phyloP scores from a whole-genome alignment of 495 filamentous ascomycete genomes.

The Clavariopsis aquatica region DNA sequence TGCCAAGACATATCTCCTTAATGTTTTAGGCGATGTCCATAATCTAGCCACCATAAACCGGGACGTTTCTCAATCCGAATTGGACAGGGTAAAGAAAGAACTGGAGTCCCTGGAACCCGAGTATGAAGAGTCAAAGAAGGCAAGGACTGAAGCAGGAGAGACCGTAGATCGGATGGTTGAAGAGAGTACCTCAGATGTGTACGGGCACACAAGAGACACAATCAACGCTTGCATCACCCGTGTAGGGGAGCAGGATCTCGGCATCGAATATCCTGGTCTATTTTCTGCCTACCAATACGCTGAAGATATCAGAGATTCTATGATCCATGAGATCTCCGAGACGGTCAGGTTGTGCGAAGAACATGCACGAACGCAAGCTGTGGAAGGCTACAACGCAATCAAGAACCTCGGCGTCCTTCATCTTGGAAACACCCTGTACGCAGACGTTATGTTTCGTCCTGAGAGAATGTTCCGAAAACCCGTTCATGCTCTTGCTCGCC shows the following conservation, averaged over 20 bases:
- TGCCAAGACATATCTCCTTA: conserved; percentile 93
- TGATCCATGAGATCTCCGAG: conserved; percentile 80
- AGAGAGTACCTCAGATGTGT: conserved; percentile 78
- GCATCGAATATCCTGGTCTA: conserved; percentile 82
- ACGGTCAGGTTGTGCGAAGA: conserved; percentile 81
- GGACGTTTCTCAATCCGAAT: conserved; percentile 80
- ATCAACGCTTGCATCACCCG: conserved; percentile 69
- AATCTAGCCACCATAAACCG: conserved; percentile 82
- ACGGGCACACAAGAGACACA: conserved; percentile 73
- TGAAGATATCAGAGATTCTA: conserved; percentile 84
- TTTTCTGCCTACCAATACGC: conserved; percentile 87
- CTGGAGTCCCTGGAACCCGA: conserved; percentile 79
- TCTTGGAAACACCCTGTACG: conserved; percentile 75
- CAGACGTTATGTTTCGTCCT: conserved; percentile 78
- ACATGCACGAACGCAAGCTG: conserved; percentile 73
- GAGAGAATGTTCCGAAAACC: conserved; percentile 90
- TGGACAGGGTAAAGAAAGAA: conserved; percentile 79
- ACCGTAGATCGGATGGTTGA: conserved; percentile 81
- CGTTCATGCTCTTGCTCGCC: conserved; percentile 74
- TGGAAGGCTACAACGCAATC: conserved; percentile 81
- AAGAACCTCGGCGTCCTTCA: conserved; percentile 85
- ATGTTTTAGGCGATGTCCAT: conserved; percentile 82
- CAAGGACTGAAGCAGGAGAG: conserved; percentile 77
- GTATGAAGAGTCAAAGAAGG: conserved; percentile 80
- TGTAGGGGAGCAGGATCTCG: conserved; percentile 74